A percentile compares a stretch with the other conserved stretches of the same genome.
Evolutionary conservation across 345 rosid genomes (phyloP).

Genomic region (Microcos paniculata): DNA sequence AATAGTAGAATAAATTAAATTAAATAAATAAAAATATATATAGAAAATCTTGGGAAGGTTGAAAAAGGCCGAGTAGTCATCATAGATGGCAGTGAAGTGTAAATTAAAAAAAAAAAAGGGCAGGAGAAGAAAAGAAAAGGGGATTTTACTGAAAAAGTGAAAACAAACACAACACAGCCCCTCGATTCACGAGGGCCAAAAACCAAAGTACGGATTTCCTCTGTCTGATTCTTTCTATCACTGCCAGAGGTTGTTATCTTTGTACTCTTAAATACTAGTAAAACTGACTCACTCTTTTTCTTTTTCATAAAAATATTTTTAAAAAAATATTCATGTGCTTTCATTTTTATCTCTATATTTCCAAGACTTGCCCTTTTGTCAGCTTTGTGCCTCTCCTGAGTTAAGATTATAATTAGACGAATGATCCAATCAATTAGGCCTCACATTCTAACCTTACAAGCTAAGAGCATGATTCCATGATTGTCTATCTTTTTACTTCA

Average conservation of each 20-base stretch:
- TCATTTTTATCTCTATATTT: conserved; percentile 5
- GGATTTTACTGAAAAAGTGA: conserved; percentile 17
- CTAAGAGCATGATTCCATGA: background rate
- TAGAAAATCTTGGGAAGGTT: conserved; percentile 17
- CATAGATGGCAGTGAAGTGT: conserved; percentile 15
- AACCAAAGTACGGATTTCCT: conserved; percentile 23
- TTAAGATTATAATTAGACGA: background rate
- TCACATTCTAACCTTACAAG: background rate
- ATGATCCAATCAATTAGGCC: background rate
- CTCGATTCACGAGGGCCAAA: conserved; percentile 47
- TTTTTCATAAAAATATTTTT: background rate
- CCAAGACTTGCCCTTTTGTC: conserved; percentile 13
- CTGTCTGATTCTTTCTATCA: conserved; percentile 27
- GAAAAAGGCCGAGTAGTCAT: conserved; percentile 8
- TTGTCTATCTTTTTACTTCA: background rate
- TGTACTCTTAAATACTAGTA: conserved; percentile 34
- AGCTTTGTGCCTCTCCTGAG: conserved; percentile 8
- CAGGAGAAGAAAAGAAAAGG: background rate
- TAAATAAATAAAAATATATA: background rate
- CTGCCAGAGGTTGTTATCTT: conserved; percentile 52
- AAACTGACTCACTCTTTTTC: background rate
- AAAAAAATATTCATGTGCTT: conserved; percentile 16
- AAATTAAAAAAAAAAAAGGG: background rate
- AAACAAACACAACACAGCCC: conserved; percentile 2
- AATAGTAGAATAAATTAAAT: background rate